A percentile compares a stretch with the other conserved stretches of the same genome.
These are phyloP conservation scores for Botrytis elliptica DNA, from an alignment of 2,329 filamentous ascomycete species.

Conservation along the genomic window DNA sequence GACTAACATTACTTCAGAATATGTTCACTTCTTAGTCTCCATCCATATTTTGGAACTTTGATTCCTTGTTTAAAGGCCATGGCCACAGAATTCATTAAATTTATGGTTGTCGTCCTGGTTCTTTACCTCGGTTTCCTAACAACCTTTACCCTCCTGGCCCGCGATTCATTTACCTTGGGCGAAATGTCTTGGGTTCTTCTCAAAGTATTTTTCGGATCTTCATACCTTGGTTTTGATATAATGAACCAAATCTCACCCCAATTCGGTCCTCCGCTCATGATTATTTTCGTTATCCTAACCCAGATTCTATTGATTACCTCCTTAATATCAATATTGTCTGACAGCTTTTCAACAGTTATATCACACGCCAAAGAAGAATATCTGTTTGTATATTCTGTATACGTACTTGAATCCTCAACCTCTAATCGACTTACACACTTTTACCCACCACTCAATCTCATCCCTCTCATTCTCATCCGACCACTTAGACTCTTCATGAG, in stretches of 20 bases:
- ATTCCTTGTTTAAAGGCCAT: conserved; percentile 92
- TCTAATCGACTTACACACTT: conserved; percentile 69
- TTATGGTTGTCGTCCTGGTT: conserved; percentile 69
- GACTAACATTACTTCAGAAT: conserved; percentile 51
- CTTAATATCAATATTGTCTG: conserved; percentile 74
- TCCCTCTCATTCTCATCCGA: conserved; percentile 69
- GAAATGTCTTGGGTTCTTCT: conserved; percentile 75
- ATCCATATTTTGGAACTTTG: conserved; percentile 85
- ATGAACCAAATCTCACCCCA: conserved; percentile 31
- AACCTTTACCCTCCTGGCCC: conserved; percentile 77
- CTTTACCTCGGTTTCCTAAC: conserved; percentile 82
- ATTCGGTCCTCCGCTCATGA: conserved; percentile 39
- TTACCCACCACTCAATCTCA: conserved; percentile 70
- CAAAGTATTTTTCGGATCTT: conserved; percentile 76
- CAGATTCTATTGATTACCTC: conserved; percentile 78
- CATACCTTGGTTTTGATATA: conserved; percentile 38
- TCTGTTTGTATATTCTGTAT: conserved; percentile 70
- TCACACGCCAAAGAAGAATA: conserved; percentile 63
- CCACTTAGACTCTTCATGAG: conserved; percentile 69
- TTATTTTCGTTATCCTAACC: conserved; percentile 72
- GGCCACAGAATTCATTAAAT: conserved; percentile 88
- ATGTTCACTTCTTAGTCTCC: conserved; percentile 81
- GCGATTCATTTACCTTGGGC: conserved; percentile 61
- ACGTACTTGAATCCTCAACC: conserved; percentile 65
- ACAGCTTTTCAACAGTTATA: conserved; percentile 54